Percentiles rank a stretch among this genome's conserved stretches.
phyloP scores from a whole-genome alignment of 2,329 filamentous ascomycete genomes.

The Diaporthe citrichinensis region DNA sequence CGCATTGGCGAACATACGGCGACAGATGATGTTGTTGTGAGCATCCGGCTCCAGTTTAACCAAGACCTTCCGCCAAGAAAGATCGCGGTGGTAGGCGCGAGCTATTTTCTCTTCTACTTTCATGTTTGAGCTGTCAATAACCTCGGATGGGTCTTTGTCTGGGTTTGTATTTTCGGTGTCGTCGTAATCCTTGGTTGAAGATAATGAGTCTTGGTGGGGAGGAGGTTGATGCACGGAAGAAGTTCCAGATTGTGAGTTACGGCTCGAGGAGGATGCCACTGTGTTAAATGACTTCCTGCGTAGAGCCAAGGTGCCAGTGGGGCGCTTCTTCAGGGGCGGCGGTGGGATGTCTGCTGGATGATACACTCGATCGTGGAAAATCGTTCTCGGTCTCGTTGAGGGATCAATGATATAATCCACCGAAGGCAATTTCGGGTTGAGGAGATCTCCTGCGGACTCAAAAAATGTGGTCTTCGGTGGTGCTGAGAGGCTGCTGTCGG shows the following conservation, averaged over 20 bases:
- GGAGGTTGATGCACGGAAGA: constrained; percentile 54
- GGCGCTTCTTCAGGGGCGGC: constrained; percentile 75
- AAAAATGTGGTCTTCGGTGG: constrained; percentile 95
- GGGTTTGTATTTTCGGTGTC: constrained; percentile 63
- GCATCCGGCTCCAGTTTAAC: constrained; percentile 96
- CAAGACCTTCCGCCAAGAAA: constrained; percentile 97
- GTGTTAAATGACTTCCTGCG: constrained; percentile 49
- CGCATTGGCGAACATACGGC: constrained; percentile 96
- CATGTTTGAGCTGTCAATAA: constrained; percentile 77
- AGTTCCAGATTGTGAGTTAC: constrained; percentile 47
- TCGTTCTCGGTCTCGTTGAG: constrained; percentile 84
- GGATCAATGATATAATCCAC: constrained; percentile 88
- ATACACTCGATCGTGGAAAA: constrained; percentile 97
- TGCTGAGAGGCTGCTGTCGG: constrained; percentile 66
- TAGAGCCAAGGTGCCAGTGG: constrained; percentile 52
- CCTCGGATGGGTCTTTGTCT: constrained; percentile 59
- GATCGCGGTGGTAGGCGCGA: constrained; percentile 89
- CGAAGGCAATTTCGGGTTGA: constrained; percentile 90
- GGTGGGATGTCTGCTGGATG: constrained; percentile 93
- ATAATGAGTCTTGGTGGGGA: constrained; percentile 58
- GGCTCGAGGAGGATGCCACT: constrained; percentile 36
- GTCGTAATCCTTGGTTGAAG: constrained; percentile 66
- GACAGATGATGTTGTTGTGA: constrained; percentile 98
- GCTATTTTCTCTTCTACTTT: constrained; percentile 98
- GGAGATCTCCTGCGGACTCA: constrained; percentile 91